A percentile compares a stretch with the other conserved stretches of the same genome.
phyloP scores from a whole-genome alignment of 352 stramenopile genomes.

The Globisporangium nodosum region DNA sequence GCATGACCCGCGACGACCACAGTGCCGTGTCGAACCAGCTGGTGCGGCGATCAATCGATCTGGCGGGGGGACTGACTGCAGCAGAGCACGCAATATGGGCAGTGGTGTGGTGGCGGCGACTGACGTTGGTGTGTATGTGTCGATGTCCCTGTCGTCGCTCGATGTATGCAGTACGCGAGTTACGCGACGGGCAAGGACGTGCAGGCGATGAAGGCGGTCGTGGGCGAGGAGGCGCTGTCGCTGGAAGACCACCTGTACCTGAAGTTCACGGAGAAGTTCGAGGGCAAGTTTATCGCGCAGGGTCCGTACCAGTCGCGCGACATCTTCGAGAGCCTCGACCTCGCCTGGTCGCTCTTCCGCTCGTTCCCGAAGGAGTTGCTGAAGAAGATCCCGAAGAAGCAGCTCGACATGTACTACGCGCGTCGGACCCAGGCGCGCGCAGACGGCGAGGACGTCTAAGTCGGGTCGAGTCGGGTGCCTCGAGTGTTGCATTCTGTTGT shows the following conservation, averaged over 20 bases:
- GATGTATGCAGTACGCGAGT: constrained; percentile 61
- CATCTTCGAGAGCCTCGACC: constrained; percentile 98
- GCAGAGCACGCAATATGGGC: background rate
- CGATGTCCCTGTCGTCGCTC: background rate
- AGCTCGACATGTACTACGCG: constrained; percentile 96
- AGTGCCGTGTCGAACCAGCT: constrained; percentile 98
- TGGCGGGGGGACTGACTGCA: constrained; percentile 5
- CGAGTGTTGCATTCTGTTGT: background rate
- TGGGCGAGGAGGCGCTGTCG: constrained; percentile 98
- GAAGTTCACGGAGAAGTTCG: constrained; percentile 99
- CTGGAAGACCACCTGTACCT: constrained; percentile 99
- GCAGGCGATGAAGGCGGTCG: constrained; percentile 99
- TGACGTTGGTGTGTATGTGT: constrained; percentile 1
- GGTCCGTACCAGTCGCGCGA: constrained; percentile 95
- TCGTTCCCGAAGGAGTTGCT: constrained; percentile 98
- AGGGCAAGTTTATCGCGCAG: constrained; percentile 98
- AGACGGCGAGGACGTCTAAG: constrained; percentile 73
- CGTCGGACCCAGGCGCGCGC: constrained; percentile 88
- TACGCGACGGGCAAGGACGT: constrained; percentile 96
- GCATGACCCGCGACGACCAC: constrained; percentile 99
- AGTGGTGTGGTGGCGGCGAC: background rate
- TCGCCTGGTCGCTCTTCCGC: constrained; percentile 98
- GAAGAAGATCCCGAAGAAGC: constrained; percentile 99
- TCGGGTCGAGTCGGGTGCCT: background rate
- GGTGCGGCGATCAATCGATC: constrained; percentile 35